phyloP scores from a whole-genome alignment of 2,329 filamentous ascomycete genomes.

The Nigrograna mackinnonii region DNA sequence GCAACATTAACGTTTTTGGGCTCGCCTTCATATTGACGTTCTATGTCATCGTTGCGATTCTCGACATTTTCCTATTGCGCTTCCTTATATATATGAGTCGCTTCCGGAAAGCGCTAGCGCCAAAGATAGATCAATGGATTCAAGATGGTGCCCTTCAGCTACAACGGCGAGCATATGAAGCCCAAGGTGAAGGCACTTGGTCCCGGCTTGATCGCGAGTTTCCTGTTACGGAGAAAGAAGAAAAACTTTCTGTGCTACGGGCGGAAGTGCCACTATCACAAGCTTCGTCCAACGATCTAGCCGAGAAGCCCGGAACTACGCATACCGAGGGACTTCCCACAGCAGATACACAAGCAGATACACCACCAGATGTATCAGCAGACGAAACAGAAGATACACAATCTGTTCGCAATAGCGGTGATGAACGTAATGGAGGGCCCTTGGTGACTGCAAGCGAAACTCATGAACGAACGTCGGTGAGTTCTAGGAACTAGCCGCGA shows the following conservation, averaged over 20 bases:
- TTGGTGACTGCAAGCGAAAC: no score
- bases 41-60: background rate
- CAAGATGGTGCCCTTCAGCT: constrained; percentile 9
- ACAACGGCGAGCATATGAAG: constrained; percentile 5
- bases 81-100: constrained; percentile 5
- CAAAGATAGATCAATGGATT: constrained; percentile 6
- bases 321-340: no score
- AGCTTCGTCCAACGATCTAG: no score
- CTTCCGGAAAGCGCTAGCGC: constrained; percentile 1
- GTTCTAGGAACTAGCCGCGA: no score
- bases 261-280: no score
- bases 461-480: no score
- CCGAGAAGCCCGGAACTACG: no score
- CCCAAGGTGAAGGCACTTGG: constrained; percentile 1
- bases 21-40: constrained; percentile 5
- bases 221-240: constrained; percentile 1
- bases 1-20: constrained; percentile 10
- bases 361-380: no score
- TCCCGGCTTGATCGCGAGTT: background rate
- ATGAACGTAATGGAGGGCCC: no score
- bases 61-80: constrained; percentile 6
- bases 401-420: no score
- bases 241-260: background rate
- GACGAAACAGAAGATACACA: no score
- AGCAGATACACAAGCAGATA: no score